phyloP scores from a whole-genome alignment of 2,329 filamentous ascomycete species.

The Nigrospora sphaerica region DNA sequence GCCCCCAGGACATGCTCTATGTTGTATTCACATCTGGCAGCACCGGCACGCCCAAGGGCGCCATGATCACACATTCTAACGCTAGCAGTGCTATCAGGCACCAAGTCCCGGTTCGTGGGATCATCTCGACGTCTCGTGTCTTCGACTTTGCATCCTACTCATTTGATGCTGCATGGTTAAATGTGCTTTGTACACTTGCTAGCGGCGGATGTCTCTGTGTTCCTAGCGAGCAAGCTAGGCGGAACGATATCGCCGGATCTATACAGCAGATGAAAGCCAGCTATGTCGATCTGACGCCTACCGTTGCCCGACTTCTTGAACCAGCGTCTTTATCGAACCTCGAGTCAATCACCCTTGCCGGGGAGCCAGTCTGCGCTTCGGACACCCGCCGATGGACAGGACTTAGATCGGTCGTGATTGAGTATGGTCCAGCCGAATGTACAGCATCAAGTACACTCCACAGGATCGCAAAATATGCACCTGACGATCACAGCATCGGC shows the following conservation, averaged over 20 bases:
- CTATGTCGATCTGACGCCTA: too few species aligned
- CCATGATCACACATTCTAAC: conserved; percentile 5
- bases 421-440: background rate
- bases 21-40: background rate
- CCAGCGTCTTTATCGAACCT: too few species aligned
- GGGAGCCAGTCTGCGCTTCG: too few species aligned
- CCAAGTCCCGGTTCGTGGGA: too few species aligned
- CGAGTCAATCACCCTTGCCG: too few species aligned
- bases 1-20: background rate
- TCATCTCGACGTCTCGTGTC: conserved; percentile 4
- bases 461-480: too few species aligned
- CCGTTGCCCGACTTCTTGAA: too few species aligned
- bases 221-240: too few species aligned
- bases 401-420: too few species aligned
- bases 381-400: too few species aligned
- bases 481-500: background rate
- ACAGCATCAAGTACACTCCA: background rate
- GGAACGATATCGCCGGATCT: too few species aligned
- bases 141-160: conserved; percentile 20
- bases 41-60: conserved; percentile 1
- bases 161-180: conserved; percentile 28
- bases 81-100: conserved; percentile 7
- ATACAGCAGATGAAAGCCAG: too few species aligned
- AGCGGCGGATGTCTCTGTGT: conserved; percentile 18
- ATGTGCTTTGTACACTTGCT: conserved; percentile 26